These are phyloP conservation scores for Pleurostoma richardsiae DNA, from an alignment of 2,329 filamentous ascomycete genomes.

Conservation along the genomic window DNA sequence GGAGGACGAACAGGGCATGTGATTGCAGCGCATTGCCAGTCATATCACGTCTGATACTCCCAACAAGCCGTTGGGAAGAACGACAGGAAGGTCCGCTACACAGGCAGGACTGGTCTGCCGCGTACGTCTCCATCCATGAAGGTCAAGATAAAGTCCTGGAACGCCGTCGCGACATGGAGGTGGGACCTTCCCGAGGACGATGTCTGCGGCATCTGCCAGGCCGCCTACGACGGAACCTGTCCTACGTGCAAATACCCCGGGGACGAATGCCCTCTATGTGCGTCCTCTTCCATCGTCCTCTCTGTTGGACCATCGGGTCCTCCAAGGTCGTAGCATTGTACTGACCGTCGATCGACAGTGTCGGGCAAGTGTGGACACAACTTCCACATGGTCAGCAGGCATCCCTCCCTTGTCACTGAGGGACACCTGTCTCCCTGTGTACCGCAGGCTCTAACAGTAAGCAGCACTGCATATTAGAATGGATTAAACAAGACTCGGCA, in stretches of 20 bases:
- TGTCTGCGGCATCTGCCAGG: constrained; percentile 96
- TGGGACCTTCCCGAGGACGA: constrained; percentile 98
- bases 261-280: constrained; percentile 89
- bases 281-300: constrained; percentile 24
- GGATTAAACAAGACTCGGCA: constrained; percentile 92
- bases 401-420: constrained; percentile 29
- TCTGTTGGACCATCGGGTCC: background rate
- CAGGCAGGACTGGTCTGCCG: no score
- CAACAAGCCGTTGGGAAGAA: no score
- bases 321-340: background rate
- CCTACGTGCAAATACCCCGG: constrained; percentile 97
- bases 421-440: background rate
- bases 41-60: no score
- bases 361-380: constrained; percentile 96
- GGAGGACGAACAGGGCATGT: no score
- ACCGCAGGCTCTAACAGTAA: background rate
- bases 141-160: constrained; percentile 89
- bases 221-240: constrained; percentile 96
- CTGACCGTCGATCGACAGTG: constrained; percentile 46
- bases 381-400: constrained; percentile 78
- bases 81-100: no score
- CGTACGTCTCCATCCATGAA: constrained; percentile 59
- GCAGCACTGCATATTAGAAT: constrained; percentile 91
- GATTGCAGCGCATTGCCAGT: no score
- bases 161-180: constrained; percentile 91